These are phyloP conservation scores for Didymella pinodella DNA, from an alignment of 2,329 filamentous ascomycete species.

Conservation along the genomic window DNA sequence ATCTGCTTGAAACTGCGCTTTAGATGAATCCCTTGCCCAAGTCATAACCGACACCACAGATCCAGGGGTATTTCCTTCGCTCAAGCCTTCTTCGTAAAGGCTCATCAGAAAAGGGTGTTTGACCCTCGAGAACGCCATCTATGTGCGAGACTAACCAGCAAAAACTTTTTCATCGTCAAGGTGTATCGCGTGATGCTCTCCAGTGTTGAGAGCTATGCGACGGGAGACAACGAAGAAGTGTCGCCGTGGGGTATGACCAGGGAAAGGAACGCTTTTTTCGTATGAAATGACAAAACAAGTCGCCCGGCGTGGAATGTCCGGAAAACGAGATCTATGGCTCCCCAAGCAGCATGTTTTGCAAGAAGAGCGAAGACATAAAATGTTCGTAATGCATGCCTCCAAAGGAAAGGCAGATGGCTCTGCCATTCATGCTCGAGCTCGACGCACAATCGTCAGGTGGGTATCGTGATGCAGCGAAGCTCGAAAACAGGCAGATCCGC, in stretches of 20 bases:
- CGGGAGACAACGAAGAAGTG: slow-evolving; percentile 42
- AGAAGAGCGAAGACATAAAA: slow-evolving; percentile 50
- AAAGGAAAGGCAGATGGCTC: slow-evolving; percentile 42
- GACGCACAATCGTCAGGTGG: slow-evolving; percentile 45
- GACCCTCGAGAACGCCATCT: slow-evolving; percentile 51
- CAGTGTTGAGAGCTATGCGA: slow-evolving; percentile 36
- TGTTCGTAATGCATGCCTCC: slow-evolving; percentile 51
- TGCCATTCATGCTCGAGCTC: slow-evolving; percentile 50
- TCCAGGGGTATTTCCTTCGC: slow-evolving; percentile 48
- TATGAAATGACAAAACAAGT: slow-evolving; percentile 43
- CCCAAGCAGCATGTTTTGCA: slow-evolving; percentile 52
- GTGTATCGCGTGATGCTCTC: slow-evolving; percentile 36
- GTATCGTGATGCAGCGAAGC: slow-evolving; percentile 51
- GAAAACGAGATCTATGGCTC: slow-evolving; percentile 53
- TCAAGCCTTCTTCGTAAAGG: slow-evolving; percentile 36
- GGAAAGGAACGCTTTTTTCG: slow-evolving; percentile 53
- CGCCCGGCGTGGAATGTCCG: slow-evolving; percentile 49
- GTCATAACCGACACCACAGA: slow-evolving; percentile 43
- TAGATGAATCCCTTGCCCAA: slow-evolving; percentile 49
- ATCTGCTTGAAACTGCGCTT: slow-evolving; percentile 48
- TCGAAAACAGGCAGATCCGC: slow-evolving; percentile 53
- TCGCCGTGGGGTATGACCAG: slow-evolving; percentile 43
- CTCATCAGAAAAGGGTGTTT: slow-evolving; percentile 38
- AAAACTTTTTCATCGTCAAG: slow-evolving; percentile 45
- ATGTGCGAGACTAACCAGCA: slow-evolving; percentile 48